phyloP scores from a whole-genome alignment of 2,329 filamentous ascomycete genomes.

The Claviceps purpurea region DNA sequence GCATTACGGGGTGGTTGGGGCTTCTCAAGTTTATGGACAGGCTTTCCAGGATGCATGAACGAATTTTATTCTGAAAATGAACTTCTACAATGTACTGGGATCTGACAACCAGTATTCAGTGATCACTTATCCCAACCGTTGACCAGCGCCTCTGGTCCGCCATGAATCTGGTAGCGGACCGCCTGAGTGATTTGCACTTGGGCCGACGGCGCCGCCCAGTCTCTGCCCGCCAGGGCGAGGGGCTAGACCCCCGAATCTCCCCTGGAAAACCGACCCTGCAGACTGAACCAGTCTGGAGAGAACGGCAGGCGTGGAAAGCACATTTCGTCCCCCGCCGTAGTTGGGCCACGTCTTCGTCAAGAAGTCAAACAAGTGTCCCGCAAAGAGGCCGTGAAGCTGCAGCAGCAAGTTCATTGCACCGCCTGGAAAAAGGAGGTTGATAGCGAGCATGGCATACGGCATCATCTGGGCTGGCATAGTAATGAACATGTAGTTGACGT shows the following conservation, averaged over 20 bases:
- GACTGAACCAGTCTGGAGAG: constrained; percentile 53
- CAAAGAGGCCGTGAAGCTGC: constrained; percentile 66
- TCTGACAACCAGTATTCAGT: too few relatives aligned
- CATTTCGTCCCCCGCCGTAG: constrained; percentile 71
- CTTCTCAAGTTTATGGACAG: too few relatives aligned
- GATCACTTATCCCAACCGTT: constrained; percentile 39
- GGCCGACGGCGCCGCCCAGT: constrained; percentile 15
- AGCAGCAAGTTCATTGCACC: constrained; percentile 43
- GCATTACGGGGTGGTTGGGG: too few relatives aligned
- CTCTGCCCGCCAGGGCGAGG: constrained; percentile 20
- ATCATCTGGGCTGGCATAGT: constrained; percentile 71
- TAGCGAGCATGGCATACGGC: constrained; percentile 65
- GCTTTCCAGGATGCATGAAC: too few relatives aligned
- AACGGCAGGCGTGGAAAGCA: constrained; percentile 60
- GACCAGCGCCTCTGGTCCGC: constrained; percentile 48
- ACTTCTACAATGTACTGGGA: too few relatives aligned
- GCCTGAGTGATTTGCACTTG: constrained; percentile 26
- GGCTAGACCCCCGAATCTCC: constrained; percentile 38
- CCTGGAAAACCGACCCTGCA: constrained; percentile 8
- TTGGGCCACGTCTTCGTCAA: constrained; percentile 76
- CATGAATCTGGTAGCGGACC: constrained; percentile 50
- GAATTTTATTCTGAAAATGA: too few relatives aligned
- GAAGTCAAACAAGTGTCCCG: constrained; percentile 86
- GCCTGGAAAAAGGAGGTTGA: constrained; percentile 53
- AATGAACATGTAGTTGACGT: constrained; percentile 68